Base-by-base conservation (phyloP, 73 alveolate genomes). In the Stentor roeselii region DNA sequence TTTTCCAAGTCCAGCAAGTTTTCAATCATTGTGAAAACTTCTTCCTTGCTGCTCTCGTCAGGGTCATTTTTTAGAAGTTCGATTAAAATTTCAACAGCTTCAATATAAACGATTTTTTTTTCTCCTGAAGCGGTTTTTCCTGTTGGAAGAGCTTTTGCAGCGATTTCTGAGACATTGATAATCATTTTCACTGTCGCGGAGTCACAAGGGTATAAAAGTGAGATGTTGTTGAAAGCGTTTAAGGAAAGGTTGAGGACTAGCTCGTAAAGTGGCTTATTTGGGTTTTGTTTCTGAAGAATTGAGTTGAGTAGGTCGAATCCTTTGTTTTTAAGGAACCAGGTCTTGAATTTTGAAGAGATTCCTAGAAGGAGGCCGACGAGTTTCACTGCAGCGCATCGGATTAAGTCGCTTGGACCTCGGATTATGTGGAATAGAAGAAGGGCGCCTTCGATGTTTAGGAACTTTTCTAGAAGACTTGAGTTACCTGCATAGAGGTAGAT, bases 141-240 rank as follows among this genome's bases (percentile, higher is more conserved):
- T 21, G n/a, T 67, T 30, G 80, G 80, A 30, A 67, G 11, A 21
- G 80, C 80, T 67, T 67, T 67, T 21, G 80, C 80, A 27, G 80
- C 80, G 14, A 67, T 67, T 27, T 36, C 11, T 1, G 80, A 67
- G 0, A 67, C 27, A 67, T 67, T 67, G 37, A 67, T 67, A 2
- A 67, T 67, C 0, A 32, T 67, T 67, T 67, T 67, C 34, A 67
- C 2, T 27, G 42, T 30, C 41, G 42, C 80, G 11, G 80, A n/a
- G 1, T 67, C 80, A 27, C 27, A 27, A 67, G 80, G 80, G 37
- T 67, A 67, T 67, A 67, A 67, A 1, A 67, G 34, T 15, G 41
- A 21, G 21, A 67, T 40, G 11, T 67, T 21, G 42, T 67, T 67
- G 34, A 67, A 67, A 2, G 42, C 41, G 37, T 67, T 67, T 67